Conservation (phyloP, 805 yeast genomes). For the Kluyveromyces aestuarii region DNA sequence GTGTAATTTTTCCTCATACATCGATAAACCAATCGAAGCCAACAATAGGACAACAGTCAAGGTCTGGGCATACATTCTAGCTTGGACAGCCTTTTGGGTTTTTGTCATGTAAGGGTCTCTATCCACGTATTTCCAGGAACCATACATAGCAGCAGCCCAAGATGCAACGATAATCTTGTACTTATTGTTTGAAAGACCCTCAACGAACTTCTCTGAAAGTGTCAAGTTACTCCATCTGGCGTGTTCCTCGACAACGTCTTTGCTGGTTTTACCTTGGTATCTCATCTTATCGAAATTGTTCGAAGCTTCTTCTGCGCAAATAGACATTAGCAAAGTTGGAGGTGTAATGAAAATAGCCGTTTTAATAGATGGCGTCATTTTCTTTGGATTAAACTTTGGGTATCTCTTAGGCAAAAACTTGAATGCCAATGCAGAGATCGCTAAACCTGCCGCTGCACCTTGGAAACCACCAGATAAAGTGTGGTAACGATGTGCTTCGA, state of each 20-base stretch:
- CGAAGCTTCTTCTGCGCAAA: conserved; percentile 66
- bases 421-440: conserved; percentile 46
- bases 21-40: conserved; percentile 57
- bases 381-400: conserved; percentile 34
- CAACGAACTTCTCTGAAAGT: conserved; percentile 39
- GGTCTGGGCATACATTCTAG: conserved; percentile 87
- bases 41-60: conserved; percentile 62
- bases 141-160: conserved; percentile 76
- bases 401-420: conserved; percentile 39
- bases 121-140: conserved; percentile 67
- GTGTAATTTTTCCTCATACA: conserved; percentile 52
- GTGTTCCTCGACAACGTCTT: conserved; percentile 36
- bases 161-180: conserved; percentile 60
- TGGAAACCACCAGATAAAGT: conserved; percentile 52
- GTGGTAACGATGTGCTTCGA: conserved; percentile 52
- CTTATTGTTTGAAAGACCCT: conserved; percentile 44
- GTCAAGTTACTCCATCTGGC: conserved; percentile 45
- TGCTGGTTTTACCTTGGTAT: conserved; percentile 39
- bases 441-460: conserved; percentile 50
- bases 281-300: conserved; percentile 50
- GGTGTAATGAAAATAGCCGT: conserved; percentile 66
- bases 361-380: conserved; percentile 45
- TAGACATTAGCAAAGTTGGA: conserved; percentile 50
- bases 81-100: conserved; percentile 76
- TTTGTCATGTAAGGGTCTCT: conserved; percentile 65